phyloP scores from a whole-genome alignment of 495 filamentous ascomycete genomes.

The Penicillium coffeae region DNA sequence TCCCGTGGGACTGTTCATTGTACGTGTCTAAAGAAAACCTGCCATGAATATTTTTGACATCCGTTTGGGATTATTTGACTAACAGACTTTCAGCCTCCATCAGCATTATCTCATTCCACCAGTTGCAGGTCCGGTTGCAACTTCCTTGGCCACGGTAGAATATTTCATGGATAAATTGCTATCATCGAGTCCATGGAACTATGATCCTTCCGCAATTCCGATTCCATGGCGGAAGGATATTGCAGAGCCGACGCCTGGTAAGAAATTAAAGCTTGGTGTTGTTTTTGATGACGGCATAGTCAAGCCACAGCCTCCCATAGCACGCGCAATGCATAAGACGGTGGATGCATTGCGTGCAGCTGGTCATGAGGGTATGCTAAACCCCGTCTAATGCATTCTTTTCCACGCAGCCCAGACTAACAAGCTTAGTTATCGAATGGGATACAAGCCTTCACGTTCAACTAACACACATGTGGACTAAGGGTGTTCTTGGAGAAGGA shows the following conservation, averaged over 20 bases:
- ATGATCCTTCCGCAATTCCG: conserved; percentile 37
- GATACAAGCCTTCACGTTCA: conserved; percentile 23
- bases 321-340: conserved; percentile 35
- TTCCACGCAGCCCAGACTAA: too few relatives aligned
- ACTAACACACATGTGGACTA: conserved; percentile 45
- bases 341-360: conserved; percentile 35
- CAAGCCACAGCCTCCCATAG: conserved; percentile 49
- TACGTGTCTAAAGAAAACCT: conserved; percentile 30
- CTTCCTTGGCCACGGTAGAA: conserved; percentile 35
- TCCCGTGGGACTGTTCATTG: conserved; percentile 44
- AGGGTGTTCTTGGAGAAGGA: conserved; percentile 54
- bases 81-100: conserved; percentile 12
- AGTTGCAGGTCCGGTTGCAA: conserved; percentile 42
- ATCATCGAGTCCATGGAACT: conserved; percentile 34
- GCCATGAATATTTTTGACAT: background rate
- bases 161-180: conserved; percentile 39
- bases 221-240: conserved; percentile 39
- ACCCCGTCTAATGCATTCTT: too few relatives aligned
- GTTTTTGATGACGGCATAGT: conserved; percentile 51
- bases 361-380: conserved; percentile 42
- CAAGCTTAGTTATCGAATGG: conserved; percentile 39
- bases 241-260: too few relatives aligned
- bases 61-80: background rate
- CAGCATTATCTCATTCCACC: conserved; percentile 32
- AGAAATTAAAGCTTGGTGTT: conserved; percentile 49